Evolutionary conservation across 768 basidiomycete species (phyloP).

Genomic region (Saitozyma sp.): DNA sequence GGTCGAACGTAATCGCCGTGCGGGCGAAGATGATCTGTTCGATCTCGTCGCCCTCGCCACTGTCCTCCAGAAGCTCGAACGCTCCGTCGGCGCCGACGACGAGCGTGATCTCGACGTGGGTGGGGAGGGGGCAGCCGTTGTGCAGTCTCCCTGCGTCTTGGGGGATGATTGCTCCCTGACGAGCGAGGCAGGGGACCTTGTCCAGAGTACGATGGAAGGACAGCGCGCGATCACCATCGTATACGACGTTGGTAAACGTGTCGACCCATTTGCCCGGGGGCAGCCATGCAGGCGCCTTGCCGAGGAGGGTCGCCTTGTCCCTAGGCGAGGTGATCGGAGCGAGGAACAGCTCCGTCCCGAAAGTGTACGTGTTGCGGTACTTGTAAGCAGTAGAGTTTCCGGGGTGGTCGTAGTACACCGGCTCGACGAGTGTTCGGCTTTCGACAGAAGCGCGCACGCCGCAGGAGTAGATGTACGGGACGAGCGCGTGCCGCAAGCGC

Average conservation of each 20-base stretch:
- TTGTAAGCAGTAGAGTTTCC: slow-evolving; percentile 16
- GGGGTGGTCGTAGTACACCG: slow-evolving; percentile 32
- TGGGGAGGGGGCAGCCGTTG: slow-evolving; percentile 17
- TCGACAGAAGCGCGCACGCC: slow-evolving; percentile 9
- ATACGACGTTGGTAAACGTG: slow-evolving; percentile 26
- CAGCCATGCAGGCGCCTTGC: slow-evolving; percentile 18
- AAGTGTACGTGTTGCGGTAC: slow-evolving; percentile 29
- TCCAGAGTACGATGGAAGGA: slow-evolving; percentile 20
- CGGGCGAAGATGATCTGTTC: slow-evolving; percentile 11
- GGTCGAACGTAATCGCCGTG: slow-evolving; percentile 10
- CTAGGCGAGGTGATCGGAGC: slow-evolving; percentile 20
- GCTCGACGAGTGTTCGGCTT: slow-evolving; percentile 21
- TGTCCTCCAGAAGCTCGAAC: slow-evolving; percentile 24
- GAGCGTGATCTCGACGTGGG: slow-evolving; percentile 14
- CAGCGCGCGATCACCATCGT: slow-evolving; percentile 28
- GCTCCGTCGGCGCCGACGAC: slow-evolving; percentile 17
- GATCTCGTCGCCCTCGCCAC: slow-evolving; percentile 13
- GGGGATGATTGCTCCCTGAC: slow-evolving; percentile 27
- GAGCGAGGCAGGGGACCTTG: slow-evolving; percentile 23
- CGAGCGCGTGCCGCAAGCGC: slow-evolving; percentile 23
- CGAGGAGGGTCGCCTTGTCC: slow-evolving; percentile 14
- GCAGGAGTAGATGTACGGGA: slow-evolving; percentile 30
- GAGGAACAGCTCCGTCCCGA: slow-evolving; percentile 29
- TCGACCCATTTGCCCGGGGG: slow-evolving; percentile 31
- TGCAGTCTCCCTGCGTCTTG: slow-evolving; percentile 11